Conservation (phyloP, 73 alveolate genomes). For the Halteria grandinella region DNA sequence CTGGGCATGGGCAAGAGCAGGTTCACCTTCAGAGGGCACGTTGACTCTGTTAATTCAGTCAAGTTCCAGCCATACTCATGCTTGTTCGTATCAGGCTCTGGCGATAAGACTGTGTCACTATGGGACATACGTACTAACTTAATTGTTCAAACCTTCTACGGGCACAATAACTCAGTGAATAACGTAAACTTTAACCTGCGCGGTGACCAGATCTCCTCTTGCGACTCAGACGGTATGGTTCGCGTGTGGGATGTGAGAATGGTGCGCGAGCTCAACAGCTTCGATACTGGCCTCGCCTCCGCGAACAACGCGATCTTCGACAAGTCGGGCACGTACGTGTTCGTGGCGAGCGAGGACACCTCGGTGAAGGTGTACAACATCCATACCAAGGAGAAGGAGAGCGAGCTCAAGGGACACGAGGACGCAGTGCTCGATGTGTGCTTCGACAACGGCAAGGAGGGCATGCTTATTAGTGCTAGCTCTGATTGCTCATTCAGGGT, state of each 20-base stretch:
- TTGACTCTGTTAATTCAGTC: constrained; percentile 97
- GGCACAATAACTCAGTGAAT: constrained; percentile 98
- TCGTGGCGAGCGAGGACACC: constrained; percentile 96
- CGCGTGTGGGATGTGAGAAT: constrained; percentile 99
- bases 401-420: constrained; percentile 96
- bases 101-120: constrained; percentile 98
- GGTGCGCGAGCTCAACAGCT: constrained; percentile 94
- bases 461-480: constrained; percentile 90
- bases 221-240: constrained; percentile 99
- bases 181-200: constrained; percentile 89
- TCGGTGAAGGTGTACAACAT: constrained; percentile 79
- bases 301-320: constrained; percentile 97
- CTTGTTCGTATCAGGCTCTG: constrained; percentile 97
- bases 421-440: constrained; percentile 96
- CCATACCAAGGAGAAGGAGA: constrained; percentile 79
- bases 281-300: constrained; percentile 95
- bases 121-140: constrained; percentile 99
- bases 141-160: constrained; percentile 98
- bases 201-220: constrained; percentile 97
- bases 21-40: constrained; percentile 98
- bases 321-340: constrained; percentile 89
- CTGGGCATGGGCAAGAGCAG: constrained; percentile 89
- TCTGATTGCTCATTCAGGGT: constrained; percentile 97
- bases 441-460: constrained; percentile 93
- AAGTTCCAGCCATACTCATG: constrained; percentile 95